Evolutionary conservation across 148 eudicot genomes (phyloP), one percentile per base, ranked within the genome.

Genomic region (Gaultheria prostrata): DNA sequence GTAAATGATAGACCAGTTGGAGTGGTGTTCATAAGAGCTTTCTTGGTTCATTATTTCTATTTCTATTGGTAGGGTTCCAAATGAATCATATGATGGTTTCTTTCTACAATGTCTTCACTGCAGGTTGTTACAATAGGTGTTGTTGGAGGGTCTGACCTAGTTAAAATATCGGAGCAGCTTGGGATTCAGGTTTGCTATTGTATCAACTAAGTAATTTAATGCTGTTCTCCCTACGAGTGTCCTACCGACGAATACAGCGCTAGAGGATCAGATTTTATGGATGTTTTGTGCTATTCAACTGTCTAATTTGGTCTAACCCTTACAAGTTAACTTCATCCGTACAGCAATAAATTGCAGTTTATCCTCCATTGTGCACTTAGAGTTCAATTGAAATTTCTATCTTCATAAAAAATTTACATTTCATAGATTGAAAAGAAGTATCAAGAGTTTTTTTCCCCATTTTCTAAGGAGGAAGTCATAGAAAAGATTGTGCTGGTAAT

Each of bases 111-210:
- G 78, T 50, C 32, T 80, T 88, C 48, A 67, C 20, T 82, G 73
- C 89, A 97, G 98, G 98, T 94, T 85, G 92, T 93, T 20, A 89
- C 95, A 56, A 89, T 97, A 85, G 99, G 99, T 82, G 92, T 97
- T 75, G 99, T 94, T 89, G 99, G 99, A 72, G 99, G 99, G 85
- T 97, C 99, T 32, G 99, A 97, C 88, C 90, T 94, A 48, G 89
- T 90, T 84, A 97, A 97, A 93, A 97, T 94, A 87, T 92, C 99
- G 50, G 99, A 97, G 86, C 99, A 97, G 89, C 97, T 97, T 80
- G 99, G 99, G 21, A 88, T 61, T 75, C 97, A 88, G 98, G 99
- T 96, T 59, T 78, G 75, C 70, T 85, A 50, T 78, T 54, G 32
- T 74, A 24, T 43, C 17, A 35, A 13, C 78, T 71, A 59, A 14